phyloP scores from a whole-genome alignment of 805 yeast species.

The Blastobotrys peoriensis region DNA sequence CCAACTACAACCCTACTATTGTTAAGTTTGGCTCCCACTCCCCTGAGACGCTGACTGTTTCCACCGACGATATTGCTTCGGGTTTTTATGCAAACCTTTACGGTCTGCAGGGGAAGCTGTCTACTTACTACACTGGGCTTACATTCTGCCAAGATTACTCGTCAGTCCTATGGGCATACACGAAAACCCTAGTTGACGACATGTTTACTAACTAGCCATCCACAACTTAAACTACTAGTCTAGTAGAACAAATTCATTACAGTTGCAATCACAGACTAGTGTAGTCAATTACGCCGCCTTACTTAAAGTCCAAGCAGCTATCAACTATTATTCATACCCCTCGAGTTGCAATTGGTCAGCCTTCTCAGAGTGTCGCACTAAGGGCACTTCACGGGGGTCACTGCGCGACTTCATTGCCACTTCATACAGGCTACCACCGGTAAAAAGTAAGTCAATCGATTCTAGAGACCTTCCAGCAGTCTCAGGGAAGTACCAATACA shows the following conservation, averaged over 20 bases:
- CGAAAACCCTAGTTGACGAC: background rate
- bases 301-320: no score
- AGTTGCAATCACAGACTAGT: no score
- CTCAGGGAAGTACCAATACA: conserved; percentile 53
- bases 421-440: no score
- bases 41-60: background rate
- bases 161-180: background rate
- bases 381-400: no score
- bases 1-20: background rate
- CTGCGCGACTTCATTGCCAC: no score
- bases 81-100: background rate
- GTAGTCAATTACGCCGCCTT: no score
- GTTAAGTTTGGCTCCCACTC: background rate
- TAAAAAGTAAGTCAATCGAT: conserved; percentile 61
- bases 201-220: no score
- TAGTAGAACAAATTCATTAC: no score
- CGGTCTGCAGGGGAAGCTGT: background rate
- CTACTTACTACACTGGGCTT: background rate
- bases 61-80: background rate
- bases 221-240: no score
- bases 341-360: no score
- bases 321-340: no score
- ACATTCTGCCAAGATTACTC: background rate
- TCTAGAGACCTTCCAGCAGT: conserved; percentile 64
- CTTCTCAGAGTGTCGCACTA: no score